These are phyloP conservation scores for Pseudoscleropodium purum DNA, from an alignment of 225 moss, liverwort and hornwort species.

Conservation along the genomic window DNA sequence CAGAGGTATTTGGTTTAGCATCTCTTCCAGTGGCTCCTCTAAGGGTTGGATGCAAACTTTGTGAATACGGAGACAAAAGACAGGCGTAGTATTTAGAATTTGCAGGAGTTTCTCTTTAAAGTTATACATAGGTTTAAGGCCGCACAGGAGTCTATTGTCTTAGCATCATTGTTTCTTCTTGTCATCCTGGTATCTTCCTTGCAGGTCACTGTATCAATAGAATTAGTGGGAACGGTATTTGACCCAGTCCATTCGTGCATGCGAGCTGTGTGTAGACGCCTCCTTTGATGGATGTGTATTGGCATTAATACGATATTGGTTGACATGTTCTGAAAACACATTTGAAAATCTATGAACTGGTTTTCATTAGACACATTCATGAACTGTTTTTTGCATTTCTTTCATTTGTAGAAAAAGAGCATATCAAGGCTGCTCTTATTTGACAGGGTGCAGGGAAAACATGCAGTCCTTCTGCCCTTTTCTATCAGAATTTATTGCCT, in stretches of 20 bases:
- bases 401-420: neutral
- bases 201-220: conserved; percentile 10
- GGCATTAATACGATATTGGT: neutral
- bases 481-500: neutral
- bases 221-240: neutral
- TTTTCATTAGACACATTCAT: neutral
- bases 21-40: neutral
- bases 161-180: conserved; percentile 7
- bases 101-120: neutral
- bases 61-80: conserved; percentile 29
- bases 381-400: neutral
- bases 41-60: conserved; percentile 14
- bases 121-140: conserved; percentile 7
- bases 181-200: neutral
- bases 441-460: neutral
- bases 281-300: neutral
- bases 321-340: neutral
- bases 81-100: conserved; percentile 19
- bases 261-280: neutral
- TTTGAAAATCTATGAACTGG: neutral
- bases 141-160: neutral
- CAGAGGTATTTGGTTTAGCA: conserved; percentile 23
- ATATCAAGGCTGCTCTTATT: too few species aligned
- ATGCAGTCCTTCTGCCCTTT: neutral
- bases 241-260: neutral